Evolutionary conservation across 2,329 filamentous ascomycete genomes (phyloP), one percentile per base, ranked within the genome.

Genomic region (Pyrenophora teres): DNA sequence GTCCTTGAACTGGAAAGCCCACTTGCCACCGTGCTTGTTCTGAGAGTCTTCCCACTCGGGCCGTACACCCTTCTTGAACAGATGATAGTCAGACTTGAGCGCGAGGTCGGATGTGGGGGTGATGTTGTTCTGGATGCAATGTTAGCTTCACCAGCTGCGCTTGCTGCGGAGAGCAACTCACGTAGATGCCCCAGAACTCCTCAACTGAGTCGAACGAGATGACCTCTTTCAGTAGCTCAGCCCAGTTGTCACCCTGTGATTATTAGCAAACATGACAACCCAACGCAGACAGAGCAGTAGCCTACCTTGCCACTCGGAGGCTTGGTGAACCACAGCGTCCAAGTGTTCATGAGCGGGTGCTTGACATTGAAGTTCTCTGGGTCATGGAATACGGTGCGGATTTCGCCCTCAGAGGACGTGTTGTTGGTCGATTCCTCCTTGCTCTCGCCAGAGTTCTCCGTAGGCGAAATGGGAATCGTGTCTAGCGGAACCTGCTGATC

Each of bases 271-370:
- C 31, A 33, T 38, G 46, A 15, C 42, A 16, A 18, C 35, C 12
- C 46, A 42, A 15, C 19, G 25, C 8, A 16, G 19, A 31, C 42
- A 39, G 13, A 13, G 32, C 16, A 45, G 6, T 12, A 21, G 31
- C 80, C 54, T 77, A 94, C 92, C 88, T 95, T 97, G 80, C 92
- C 92, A 74, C 87, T 95, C 37, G 93, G 89, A 46, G 94, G 93
- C 84, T 97, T 97, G 70, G 93, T 97, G 82, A 97, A 99, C 95
- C 95, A 99, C 50, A 99, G 82, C 53, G 94, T 97, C 94, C 94
- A 99, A 74, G 90, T 89, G 82, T 97, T 89, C 84, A 96, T 92
- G 56, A 99, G 84, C 63, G 92, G 93, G 76, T 99, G 94, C 84
- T 97, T 99, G 77, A 99, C 94, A 69, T 96, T 99, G 85, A 99